Conservation (phyloP, 202 grass and related monocot genomes). For the Setaria italica region DNA sequence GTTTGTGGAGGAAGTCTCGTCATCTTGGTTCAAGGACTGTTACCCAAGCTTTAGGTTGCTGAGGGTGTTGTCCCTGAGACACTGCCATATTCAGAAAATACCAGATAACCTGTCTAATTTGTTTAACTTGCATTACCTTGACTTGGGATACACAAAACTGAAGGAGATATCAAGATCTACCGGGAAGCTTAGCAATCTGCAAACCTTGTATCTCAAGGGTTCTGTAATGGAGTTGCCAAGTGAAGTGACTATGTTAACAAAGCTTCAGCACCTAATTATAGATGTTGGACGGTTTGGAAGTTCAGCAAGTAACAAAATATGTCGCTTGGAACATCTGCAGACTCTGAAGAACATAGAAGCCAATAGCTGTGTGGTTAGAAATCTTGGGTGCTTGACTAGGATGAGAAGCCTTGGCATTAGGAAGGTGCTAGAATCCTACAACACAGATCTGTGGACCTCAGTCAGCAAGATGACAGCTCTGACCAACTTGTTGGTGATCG, state of each 20-base stretch:
- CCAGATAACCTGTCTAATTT: constrained; percentile 44
- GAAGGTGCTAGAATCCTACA: constrained; percentile 31
- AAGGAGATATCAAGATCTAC: constrained; percentile 47
- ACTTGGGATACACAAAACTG: constrained; percentile 47
- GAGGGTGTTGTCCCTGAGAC: constrained; percentile 45
- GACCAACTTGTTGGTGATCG: constrained; percentile 8
- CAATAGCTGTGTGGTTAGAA: constrained; percentile 8
- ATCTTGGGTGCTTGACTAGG: constrained; percentile 37
- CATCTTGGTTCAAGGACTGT: constrained; percentile 39
- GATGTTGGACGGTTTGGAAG: constrained; percentile 33
- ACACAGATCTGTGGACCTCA: constrained; percentile 37
- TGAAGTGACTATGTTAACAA: constrained; percentile 11
- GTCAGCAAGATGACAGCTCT: constrained; percentile 39
- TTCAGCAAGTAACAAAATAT: constrained; percentile 37
- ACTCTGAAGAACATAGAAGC: constrained; percentile 44
- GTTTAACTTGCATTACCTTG: constrained; percentile 53
- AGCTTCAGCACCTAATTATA: constrained; percentile 16
- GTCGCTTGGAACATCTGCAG: constrained; percentile 33
- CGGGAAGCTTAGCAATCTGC: constrained; percentile 51
- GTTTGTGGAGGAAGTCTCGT: constrained; percentile 26
- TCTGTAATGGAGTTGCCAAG: constrained; percentile 34
- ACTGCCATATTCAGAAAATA: constrained; percentile 40
- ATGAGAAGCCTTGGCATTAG: constrained; percentile 41
- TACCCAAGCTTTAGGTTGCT: constrained; percentile 50
- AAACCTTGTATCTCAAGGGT: constrained; percentile 40